Conservation (phyloP, 2,329 filamentous ascomycete genomes). For the Rutstroemia sp. region DNA sequence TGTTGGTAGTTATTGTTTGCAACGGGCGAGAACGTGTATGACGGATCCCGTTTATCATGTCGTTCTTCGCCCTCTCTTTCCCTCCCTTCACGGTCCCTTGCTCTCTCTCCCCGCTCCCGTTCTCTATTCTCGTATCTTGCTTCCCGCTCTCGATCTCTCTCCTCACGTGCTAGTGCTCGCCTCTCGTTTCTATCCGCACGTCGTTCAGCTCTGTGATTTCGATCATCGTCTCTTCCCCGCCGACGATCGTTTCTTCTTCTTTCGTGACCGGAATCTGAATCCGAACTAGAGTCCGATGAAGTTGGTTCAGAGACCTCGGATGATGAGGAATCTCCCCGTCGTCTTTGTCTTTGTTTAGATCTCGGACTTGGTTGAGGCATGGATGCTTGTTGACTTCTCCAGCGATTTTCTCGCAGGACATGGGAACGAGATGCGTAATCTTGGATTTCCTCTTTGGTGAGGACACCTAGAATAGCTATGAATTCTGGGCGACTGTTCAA, state of each 20-base stretch:
- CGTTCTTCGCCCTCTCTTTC: background rate
- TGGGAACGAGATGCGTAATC: slow-evolving; percentile 38
- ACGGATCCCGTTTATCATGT: background rate
- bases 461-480: slow-evolving; percentile 50
- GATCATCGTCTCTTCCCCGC: background rate
- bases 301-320: background rate
- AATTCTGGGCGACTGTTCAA: slow-evolving; percentile 42
- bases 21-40: background rate
- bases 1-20: background rate
- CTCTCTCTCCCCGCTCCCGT: no score
- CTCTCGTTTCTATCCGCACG: background rate
- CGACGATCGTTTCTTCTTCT: background rate
- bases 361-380: background rate
- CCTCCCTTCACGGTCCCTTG: background rate
- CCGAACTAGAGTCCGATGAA: background rate
- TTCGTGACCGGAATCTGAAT: background rate
- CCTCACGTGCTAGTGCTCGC: background rate
- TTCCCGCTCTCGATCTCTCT: no score
- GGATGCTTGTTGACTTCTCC: slow-evolving; percentile 6
- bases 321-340: background rate
- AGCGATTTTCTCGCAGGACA: slow-evolving; percentile 31
- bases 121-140: no score
- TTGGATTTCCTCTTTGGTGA: slow-evolving; percentile 44
- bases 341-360: background rate
- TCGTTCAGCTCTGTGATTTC: background rate